These are phyloP conservation scores for Marasmius oreades DNA, from an alignment of 1,284 basidiomycete species.

Conservation along the genomic window DNA sequence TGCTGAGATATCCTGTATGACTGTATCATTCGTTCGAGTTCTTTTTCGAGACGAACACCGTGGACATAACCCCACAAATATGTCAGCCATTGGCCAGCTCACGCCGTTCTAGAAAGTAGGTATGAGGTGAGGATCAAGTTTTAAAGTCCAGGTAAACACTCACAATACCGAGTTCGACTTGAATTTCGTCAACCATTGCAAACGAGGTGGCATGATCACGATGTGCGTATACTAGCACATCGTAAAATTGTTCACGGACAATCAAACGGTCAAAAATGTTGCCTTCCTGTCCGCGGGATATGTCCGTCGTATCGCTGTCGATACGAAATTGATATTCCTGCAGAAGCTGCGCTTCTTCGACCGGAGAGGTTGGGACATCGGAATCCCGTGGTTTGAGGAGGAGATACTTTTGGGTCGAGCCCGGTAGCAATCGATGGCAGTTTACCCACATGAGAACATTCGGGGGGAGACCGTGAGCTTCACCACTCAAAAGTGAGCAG, in stretches of 20 bases:
- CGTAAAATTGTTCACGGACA: constrained; percentile 64
- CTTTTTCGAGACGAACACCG: constrained; percentile 38
- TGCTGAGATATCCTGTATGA: no score
- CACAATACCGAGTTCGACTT: constrained; percentile 54
- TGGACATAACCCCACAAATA: constrained; percentile 61
- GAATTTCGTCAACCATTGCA: constrained; percentile 51
- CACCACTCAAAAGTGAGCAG: constrained; percentile 41
- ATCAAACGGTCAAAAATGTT: constrained; percentile 55
- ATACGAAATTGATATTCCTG: constrained; percentile 10
- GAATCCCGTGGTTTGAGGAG: constrained; percentile 49
- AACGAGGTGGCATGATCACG: constrained; percentile 50
- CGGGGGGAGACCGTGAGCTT: constrained; percentile 38
- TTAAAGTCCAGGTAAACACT: constrained; percentile 25
- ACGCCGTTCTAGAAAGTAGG: constrained; percentile 45
- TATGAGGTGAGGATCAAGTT: constrained; percentile 10
- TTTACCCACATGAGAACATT: constrained; percentile 51
- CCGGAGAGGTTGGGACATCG: not conserved
- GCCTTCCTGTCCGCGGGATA: constrained; percentile 18
- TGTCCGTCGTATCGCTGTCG: constrained; percentile 5
- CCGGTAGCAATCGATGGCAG: constrained; percentile 58
- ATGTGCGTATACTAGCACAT: constrained; percentile 64
- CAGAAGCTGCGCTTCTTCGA: constrained; percentile 3
- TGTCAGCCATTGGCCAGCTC: constrained; percentile 73
- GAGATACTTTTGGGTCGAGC: constrained; percentile 42
- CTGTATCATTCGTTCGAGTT: not conserved